A percentile compares a stretch with the other conserved stretches of the same genome.
Evolutionary conservation across 2,329 filamentous ascomycete species (phyloP).

Genomic region (Penicillium verrucosum): DNA sequence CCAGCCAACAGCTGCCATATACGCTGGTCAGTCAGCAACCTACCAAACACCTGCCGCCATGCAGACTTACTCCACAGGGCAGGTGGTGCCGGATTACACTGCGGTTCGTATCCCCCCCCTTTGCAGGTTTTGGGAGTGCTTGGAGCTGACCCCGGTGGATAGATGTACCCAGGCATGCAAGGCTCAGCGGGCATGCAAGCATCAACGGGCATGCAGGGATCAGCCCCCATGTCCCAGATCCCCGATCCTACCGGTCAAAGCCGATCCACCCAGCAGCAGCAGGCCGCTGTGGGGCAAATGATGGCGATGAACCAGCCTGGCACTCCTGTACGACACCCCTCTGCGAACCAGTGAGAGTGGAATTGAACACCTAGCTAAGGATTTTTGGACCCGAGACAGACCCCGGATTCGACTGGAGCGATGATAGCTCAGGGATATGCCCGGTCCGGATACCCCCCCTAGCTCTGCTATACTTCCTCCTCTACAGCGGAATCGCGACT

Average conservation of each 20-base stretch:
- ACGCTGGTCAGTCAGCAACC: conserved; percentile 28
- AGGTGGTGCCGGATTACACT: conserved; percentile 38
- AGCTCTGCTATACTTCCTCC: conserved; percentile 37
- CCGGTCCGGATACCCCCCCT: conserved; percentile 33
- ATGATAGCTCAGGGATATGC: conserved; percentile 39
- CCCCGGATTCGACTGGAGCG: conserved; percentile 35
- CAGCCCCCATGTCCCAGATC: conserved; percentile 35
- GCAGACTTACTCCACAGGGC: conserved; percentile 34
- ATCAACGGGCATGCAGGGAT: conserved; percentile 21
- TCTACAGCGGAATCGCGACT: conserved; percentile 33
- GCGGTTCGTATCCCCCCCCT: conserved; percentile 28
- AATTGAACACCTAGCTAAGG: conserved; percentile 29
- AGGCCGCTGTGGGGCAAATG: conserved; percentile 37
- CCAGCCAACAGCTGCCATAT: conserved; percentile 31
- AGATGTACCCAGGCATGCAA: conserved; percentile 35
- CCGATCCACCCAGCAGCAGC: conserved; percentile 30
- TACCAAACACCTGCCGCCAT: conserved; percentile 38
- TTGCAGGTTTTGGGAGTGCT: neutral
- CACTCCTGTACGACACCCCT: conserved; percentile 38
- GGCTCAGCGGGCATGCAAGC: conserved; percentile 26
- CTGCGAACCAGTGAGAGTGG: conserved; percentile 23
- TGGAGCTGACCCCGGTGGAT: neutral
- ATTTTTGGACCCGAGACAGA: conserved; percentile 28
- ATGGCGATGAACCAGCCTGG: conserved; percentile 38
- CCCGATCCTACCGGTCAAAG: conserved; percentile 33